Evolutionary conservation across 1,284 basidiomycete species (phyloP).

Genomic region (Apiotrichum gamsii): DNA sequence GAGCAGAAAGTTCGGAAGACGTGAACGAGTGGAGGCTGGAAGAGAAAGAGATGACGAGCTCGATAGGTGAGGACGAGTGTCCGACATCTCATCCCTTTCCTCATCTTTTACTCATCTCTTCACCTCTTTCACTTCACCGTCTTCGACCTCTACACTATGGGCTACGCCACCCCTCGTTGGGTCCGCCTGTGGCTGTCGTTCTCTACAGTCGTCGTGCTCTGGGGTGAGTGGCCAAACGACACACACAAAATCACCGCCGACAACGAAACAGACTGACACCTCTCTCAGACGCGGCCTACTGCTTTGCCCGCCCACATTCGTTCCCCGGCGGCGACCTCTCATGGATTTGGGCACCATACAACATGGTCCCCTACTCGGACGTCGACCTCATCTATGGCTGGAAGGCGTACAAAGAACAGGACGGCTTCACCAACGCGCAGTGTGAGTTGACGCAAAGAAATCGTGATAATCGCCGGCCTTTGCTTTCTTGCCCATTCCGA

Average conservation of each 20-base stretch:
- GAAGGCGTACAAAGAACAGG: conserved; percentile 56
- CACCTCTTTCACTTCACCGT: neutral
- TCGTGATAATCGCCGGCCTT: too few relatives aligned
- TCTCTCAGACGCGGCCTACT: conserved; percentile 58
- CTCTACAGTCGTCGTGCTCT: conserved; percentile 51
- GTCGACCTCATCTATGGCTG: conserved; percentile 70
- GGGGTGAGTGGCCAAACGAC: conserved; percentile 50
- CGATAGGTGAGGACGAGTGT: too few relatives aligned
- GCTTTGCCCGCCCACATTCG: conserved; percentile 61
- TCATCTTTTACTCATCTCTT: neutral
- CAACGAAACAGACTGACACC: neutral
- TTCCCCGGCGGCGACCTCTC: conserved; percentile 74
- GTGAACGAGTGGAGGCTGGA: too few relatives aligned
- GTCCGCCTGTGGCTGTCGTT: conserved; percentile 64
- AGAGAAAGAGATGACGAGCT: too few relatives aligned
- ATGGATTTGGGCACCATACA: conserved; percentile 82
- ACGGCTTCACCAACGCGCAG: conserved; percentile 84
- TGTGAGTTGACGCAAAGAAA: conserved; percentile 49
- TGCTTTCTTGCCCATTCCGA: too few relatives aligned
- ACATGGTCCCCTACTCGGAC: conserved; percentile 44
- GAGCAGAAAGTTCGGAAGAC: too few relatives aligned
- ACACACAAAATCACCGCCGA: neutral
- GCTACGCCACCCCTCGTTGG: conserved; percentile 51
- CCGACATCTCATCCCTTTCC: neutral
- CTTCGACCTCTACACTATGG: conserved; percentile 3